phyloP scores from a whole-genome alignment of 768 basidiomycete genomes.

The Nevesoporus exiguus region DNA sequence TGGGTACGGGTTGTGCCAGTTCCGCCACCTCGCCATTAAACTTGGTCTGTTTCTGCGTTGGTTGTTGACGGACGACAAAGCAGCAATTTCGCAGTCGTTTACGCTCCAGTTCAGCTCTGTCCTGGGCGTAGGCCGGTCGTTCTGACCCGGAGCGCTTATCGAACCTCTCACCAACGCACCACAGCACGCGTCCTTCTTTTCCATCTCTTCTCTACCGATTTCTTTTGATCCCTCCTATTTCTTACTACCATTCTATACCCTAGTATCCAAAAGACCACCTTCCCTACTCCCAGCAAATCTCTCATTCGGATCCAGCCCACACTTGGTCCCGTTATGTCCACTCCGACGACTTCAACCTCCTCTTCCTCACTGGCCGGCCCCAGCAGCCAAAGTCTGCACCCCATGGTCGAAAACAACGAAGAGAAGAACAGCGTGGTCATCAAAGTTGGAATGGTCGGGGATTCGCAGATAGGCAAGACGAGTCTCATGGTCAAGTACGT shows the following conservation, averaged over 20 bases:
- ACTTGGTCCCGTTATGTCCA: constrained; percentile 40
- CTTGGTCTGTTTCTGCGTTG: constrained; percentile 31
- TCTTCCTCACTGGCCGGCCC: constrained; percentile 44
- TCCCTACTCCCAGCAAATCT: constrained; percentile 13
- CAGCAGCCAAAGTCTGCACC: constrained; percentile 51
- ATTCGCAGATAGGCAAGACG: constrained; percentile 99
- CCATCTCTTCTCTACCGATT: constrained; percentile 34
- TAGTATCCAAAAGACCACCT: constrained; percentile 21
- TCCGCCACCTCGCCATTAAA: constrained; percentile 9
- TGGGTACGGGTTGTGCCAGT: constrained; percentile 6
- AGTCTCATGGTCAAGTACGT: constrained; percentile 99
- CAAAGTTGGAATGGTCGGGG: constrained; percentile 99
- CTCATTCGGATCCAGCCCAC: constrained; percentile 17
- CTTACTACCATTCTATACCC: constrained; percentile 27
- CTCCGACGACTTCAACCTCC: constrained; percentile 46
- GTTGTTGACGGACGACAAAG: constrained; percentile 34
- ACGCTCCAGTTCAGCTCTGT: constrained; percentile 24
- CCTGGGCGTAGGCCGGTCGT: constrained; percentile 31
- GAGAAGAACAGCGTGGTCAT: constrained; percentile 91
- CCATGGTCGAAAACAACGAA: constrained; percentile 56
- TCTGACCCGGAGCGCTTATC: constrained; percentile 34
- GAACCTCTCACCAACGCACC: constrained; percentile 33
- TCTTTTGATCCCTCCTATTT: constrained; percentile 25
- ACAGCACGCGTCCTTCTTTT: constrained; percentile 37
- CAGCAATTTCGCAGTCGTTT: constrained; percentile 26